Base-by-base conservation (phyloP, 2,329 filamentous ascomycete species). In the Thelonectria blattea region DNA sequence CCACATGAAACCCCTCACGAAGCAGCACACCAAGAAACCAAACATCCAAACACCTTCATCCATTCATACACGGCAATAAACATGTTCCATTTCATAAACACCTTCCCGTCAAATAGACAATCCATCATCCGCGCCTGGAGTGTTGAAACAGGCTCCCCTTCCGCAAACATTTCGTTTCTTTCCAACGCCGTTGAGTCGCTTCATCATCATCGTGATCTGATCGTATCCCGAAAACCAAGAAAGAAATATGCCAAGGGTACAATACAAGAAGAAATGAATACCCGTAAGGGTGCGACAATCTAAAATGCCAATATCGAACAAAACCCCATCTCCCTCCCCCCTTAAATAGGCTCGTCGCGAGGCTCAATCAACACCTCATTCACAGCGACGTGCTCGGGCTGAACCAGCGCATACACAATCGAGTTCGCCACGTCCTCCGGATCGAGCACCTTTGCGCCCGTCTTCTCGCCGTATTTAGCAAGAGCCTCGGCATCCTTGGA, bases 331-430 rank as follows among this genome's bases (percentile, higher is more conserved):
- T 20, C n/a, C n/a, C n/a, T n/a, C 22, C 22, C 22, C 22, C 15
- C 30, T 63, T 67, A 91, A 62, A 91, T 91, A 11, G 90, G 90
- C 78, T 92, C 90, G 67, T 92, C 90, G 47, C 90, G 79, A 14
- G 90, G 90, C 79, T 92, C 90, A 72, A 94, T 90, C 73, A 94
- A 73, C 4, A 94, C 83, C 79, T 94, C 91, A 66, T 94, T 94
- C 2, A 94, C 88, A 42, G 89, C 85, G 45, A 93, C 90, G 76
- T 93, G 88, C 55, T 85, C 81, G 0, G 91, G 90, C 79, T 93
- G 90, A 61, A 84, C 84, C 17, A 94, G 78, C 1, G 91, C 91
- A 74, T 88, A 93, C 4, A 93, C 81, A 70, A 94, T 91, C 11
- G 88, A 84, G 11, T 80, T 81, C 0, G 91, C 91, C 14, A 93